These are phyloP conservation scores for Aureobasidium sp. DNA, from an alignment of 2,329 filamentous ascomycete species.

Conservation along the genomic window DNA sequence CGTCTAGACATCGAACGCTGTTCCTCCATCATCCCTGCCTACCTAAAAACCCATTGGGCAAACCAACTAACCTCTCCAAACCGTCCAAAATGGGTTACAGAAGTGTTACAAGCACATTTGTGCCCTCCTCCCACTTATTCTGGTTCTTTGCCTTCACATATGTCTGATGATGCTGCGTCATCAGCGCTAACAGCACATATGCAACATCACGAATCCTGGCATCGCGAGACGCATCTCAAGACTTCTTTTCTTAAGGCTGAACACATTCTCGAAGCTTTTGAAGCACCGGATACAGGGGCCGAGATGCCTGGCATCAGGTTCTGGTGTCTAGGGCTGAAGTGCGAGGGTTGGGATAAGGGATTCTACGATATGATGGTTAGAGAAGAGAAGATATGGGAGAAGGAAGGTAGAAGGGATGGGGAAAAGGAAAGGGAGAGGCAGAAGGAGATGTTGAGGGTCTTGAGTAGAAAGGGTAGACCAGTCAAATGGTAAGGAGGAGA, in stretches of 20 bases:
- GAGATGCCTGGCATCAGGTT: constrained; percentile 36
- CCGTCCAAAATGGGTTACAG: constrained; percentile 38
- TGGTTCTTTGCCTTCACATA: constrained; percentile 23
- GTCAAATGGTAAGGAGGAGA: not conserved
- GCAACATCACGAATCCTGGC: constrained; percentile 33
- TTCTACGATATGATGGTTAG: constrained; percentile 37
- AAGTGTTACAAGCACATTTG: constrained; percentile 36
- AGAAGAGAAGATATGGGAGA: not conserved
- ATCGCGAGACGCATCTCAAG: constrained; percentile 33
- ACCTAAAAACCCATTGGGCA: constrained; percentile 36
- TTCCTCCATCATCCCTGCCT: constrained; percentile 30
- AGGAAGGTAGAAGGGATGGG: not conserved
- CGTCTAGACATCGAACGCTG: constrained; percentile 39
- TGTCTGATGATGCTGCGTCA: not conserved
- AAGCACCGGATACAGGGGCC: constrained; percentile 33
- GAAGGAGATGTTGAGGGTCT: not conserved
- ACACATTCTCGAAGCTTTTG: constrained; percentile 35
- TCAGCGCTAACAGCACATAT: constrained; percentile 22
- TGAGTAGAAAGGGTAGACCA: not conserved
- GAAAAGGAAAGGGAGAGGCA: not conserved
- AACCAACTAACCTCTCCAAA: constrained; percentile 29
- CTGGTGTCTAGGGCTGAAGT: constrained; percentile 44
- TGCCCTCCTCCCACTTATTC: constrained; percentile 36
- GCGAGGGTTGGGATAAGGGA: constrained; percentile 33
- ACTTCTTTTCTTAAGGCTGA: constrained; percentile 31